Evolutionary conservation across 129 eudicot genomes (phyloP).

Genomic region (Flaveria ramosissima): DNA sequence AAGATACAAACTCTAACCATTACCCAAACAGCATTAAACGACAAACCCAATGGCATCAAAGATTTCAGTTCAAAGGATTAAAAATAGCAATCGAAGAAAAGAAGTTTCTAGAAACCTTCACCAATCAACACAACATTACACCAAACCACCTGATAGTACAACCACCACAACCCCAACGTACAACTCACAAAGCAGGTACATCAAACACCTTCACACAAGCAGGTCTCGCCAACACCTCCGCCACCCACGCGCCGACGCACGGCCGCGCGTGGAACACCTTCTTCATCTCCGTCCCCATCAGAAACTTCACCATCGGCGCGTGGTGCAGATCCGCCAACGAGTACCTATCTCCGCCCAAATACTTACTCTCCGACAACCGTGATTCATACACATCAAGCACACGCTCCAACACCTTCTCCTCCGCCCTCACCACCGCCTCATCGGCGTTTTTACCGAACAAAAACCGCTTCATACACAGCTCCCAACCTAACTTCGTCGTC

Average conservation of each 20-base stretch:
- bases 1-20: no score
- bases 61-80: no score
- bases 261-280: constrained; percentile 47
- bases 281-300: constrained; percentile 44
- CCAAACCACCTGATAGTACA: not conserved
- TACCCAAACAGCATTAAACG: no score
- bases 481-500: constrained; percentile 41
- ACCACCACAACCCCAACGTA: not conserved
- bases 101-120: not conserved
- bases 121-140: not conserved
- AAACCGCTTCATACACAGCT: constrained; percentile 44
- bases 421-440: constrained; percentile 30
- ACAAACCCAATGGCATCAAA: no score
- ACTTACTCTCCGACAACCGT: constrained; percentile 55
- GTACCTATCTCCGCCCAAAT: constrained; percentile 52
- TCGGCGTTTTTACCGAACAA: constrained; percentile 28
- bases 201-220: constrained; percentile 50
- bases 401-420: constrained; percentile 37
- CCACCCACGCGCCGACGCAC: constrained; percentile 49
- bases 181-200: constrained; percentile 13
- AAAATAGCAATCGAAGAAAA: not conserved
- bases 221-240: constrained; percentile 51
- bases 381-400: constrained; percentile 66
- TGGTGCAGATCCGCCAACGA: constrained; percentile 64
- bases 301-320: constrained; percentile 37